Base-by-base conservation (phyloP, 1,284 basidiomycete genomes). In the Apiotrichum porosum region DNA sequence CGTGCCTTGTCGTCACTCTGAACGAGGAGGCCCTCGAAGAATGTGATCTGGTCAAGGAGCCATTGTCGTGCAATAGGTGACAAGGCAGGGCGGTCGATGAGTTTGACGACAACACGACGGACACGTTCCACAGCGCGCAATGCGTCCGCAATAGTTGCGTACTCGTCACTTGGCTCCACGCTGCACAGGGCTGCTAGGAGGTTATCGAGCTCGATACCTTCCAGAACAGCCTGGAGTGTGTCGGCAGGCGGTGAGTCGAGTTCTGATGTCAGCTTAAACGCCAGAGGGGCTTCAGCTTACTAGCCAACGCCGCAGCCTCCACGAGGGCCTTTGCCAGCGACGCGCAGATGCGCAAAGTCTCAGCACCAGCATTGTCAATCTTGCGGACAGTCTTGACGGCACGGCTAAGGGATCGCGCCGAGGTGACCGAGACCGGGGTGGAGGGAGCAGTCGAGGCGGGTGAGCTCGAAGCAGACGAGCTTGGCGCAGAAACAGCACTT, bases 61-160 rank as follows among this genome's bases (percentile, higher is more conserved):
- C 61, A 62, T 14, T 42, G 24, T 3, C 37, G 41, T 12, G 48
- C 34, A 0, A 38, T 30, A 6, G 22, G 5, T 1, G 30, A 17
- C 3, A 49, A 19, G 1, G 19, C 22, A 0, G 45, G n/a, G 15
- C n/a, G 24, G 17, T 49, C 52, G 12, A 60, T 24, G 1, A 57
- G 28, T 30, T 58, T 59, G 23, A 54, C 23, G 33, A 58, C 62
- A 1, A 39, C 41, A 23, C 60, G 49, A 9, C 64, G 52, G 9
- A 60, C 23, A 3, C 59, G 40, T 46, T 64, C 62, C 1, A 62
- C 22, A 0, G 36, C 47, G 2, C 62, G 53, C 2, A 53, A 13
- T 14, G 30, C 19, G 15, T 10, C 26, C 8, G 8, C 26, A 6
- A 28, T 28, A 12, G 12, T 28, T 28, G 26, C 12, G 26, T 5